Evolutionary conservation across 75 land plant genomes (phyloP).

Genomic region (Picea glauca): DNA sequence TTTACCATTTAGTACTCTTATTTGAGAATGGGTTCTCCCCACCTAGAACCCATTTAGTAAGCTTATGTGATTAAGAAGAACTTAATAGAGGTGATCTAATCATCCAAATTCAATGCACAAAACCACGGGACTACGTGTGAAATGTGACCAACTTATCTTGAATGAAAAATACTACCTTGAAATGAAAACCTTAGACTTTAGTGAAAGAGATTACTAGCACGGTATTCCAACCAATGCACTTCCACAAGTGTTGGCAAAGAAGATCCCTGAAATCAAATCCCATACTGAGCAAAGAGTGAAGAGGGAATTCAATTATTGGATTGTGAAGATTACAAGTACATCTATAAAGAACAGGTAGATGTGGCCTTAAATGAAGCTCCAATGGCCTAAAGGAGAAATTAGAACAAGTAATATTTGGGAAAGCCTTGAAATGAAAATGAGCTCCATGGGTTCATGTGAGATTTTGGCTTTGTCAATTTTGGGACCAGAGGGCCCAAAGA

Average conservation of each 20-base stretch:
- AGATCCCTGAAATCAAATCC: conserved; percentile 61
- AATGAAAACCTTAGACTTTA: conserved; percentile 55
- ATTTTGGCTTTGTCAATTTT: too few species aligned
- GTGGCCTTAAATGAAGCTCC: too few species aligned
- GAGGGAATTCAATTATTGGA: conserved; percentile 91
- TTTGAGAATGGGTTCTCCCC: too few species aligned
- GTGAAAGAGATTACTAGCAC: conserved; percentile 48
- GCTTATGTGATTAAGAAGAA: conserved; percentile 33
- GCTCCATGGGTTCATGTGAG: too few species aligned
- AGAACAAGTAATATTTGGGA: too few species aligned
- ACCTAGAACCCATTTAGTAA: too few species aligned
- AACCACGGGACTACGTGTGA: conserved; percentile 48
- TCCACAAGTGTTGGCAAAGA: conserved; percentile 52
- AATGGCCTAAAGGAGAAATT: too few species aligned
- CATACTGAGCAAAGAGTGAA: conserved; percentile 61
- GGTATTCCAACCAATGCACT: conserved; percentile 53
- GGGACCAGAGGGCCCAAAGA: too few species aligned
- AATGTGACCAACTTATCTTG: conserved; percentile 55
- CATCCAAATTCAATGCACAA: conserved; percentile 40
- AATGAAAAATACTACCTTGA: conserved; percentile 61
- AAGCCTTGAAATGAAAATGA: too few species aligned
- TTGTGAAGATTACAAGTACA: conserved; percentile 75
- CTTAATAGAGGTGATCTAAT: conserved; percentile 47
- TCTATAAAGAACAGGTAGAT: too few species aligned
- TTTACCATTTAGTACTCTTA: too few species aligned